Percentiles rank a stretch among this genome's conserved stretches.
These are phyloP conservation scores for Danielia oregonensis DNA, from an alignment of 805 yeast species.

Conservation along the genomic window DNA sequence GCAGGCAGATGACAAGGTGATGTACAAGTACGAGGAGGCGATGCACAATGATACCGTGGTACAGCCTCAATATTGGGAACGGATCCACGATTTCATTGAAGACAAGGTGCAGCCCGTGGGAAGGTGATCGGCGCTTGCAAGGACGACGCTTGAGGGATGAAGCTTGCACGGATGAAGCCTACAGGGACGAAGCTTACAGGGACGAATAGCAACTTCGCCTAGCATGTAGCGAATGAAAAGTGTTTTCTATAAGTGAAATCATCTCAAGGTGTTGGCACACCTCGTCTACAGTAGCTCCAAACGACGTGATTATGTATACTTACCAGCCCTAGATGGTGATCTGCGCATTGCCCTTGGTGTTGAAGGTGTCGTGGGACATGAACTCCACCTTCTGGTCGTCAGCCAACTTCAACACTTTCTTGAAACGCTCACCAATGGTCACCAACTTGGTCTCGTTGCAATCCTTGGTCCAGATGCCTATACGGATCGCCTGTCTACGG, in stretches of 20 bases:
- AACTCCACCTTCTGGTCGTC: constrained; percentile 80
- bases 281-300: too few relatives aligned
- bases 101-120: constrained; percentile 41
- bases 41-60: constrained; percentile 81
- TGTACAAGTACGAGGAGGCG: constrained; percentile 55
- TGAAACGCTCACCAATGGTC: constrained; percentile 82
- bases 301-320: too few relatives aligned
- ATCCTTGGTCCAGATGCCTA: constrained; percentile 92
- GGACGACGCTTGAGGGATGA: too few relatives aligned
- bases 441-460: constrained; percentile 59
- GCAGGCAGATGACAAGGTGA: constrained; percentile 45
- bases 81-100: constrained; percentile 54
- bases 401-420: constrained; percentile 73
- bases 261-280: too few relatives aligned
- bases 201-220: too few relatives aligned
- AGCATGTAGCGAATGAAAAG: too few relatives aligned
- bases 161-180: too few relatives aligned
- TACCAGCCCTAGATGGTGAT: constrained; percentile 17
- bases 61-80: constrained; percentile 77
- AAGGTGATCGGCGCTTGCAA: too few relatives aligned
- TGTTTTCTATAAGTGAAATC: too few relatives aligned
- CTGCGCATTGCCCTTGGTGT: constrained; percentile 31
- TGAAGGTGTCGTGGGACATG: constrained; percentile 57
- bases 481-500: constrained; percentile 75
- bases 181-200: too few relatives aligned